Evolutionary conservation across 1,284 basidiomycete genomes (phyloP), one percentile per base, ranked within the genome.

Genomic region (Ceratobasidium sp.): DNA sequence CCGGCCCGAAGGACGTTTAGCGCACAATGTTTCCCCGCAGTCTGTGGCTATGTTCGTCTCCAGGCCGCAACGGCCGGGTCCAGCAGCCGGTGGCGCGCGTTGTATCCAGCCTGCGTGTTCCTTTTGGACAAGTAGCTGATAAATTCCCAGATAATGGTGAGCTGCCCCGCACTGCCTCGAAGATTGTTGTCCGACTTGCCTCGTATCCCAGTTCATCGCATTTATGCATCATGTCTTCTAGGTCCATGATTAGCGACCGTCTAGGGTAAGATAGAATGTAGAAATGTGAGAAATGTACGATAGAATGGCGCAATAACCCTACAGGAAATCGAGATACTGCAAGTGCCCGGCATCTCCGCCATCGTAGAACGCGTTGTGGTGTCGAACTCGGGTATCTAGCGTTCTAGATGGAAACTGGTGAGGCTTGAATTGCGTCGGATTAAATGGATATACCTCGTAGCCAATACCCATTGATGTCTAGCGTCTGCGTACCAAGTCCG

Each of bases 201-300:
- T 75, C 60, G 44, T 75, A 75, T 66, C 73, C 60, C 35, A 75
- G 62, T 23, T 75, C 73, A 75, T 75, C 73, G 62, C 73, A 75
- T 66, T 52, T 75, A 23, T 55, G 73, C 73, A 75, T 75, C 48
- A 55, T 65, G 35, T 12, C 46, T 75, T 75, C 73, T 23, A 75
- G 52, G 30, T 66, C 35, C 46, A 38, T 16, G 48, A 66, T 75
- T 52, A 75, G 20, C 30, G 62, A 54, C 27, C 73, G 73, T n/a
- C 73, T 75, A 64, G 62, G 57, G 52, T 66, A 46, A 33, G 27
- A 74, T 65, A 18, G 33, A 38, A 55, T 16, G 20, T 20, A 23
- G n/a, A 64, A 30, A 54, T 38, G 69, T 64, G 30, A 75, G 73
- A 75, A 66, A 38, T 27, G 41, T 23, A 8, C 6, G 41, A 46